A percentile compares a stretch with the other conserved stretches of the same genome.
Evolutionary conservation across 352 stramenopile genomes (phyloP).

Genomic region (Globisporangium solare): DNA sequence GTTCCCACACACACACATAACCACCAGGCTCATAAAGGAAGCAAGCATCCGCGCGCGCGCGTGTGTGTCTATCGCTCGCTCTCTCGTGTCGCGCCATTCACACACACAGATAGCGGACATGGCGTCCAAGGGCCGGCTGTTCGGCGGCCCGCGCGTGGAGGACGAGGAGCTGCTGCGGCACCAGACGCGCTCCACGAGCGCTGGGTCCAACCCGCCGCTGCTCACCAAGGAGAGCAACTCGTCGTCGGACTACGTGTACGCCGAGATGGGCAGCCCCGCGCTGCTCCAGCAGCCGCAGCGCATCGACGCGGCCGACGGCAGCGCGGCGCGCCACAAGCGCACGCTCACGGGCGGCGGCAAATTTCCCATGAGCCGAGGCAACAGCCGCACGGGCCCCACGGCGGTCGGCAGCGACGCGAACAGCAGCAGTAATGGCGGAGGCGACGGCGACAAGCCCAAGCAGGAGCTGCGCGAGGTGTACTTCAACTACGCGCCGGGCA

Average conservation of each 20-base stretch:
- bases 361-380: background rate
- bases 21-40: no score
- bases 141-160: slow-evolving; percentile 46
- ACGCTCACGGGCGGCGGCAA: slow-evolving; percentile 15
- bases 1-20: no score
- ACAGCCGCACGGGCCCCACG: background rate
- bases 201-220: slow-evolving; percentile 13
- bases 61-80: no score
- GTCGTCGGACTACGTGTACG: slow-evolving; percentile 16
- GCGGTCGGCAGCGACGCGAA: background rate
- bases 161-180: slow-evolving; percentile 39
- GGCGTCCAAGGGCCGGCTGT: slow-evolving; percentile 32
- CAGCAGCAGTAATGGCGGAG: slow-evolving; percentile 5
- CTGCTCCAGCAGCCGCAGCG: slow-evolving; percentile 15
- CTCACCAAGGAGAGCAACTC: slow-evolving; percentile 18
- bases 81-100: no score
- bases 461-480: slow-evolving; percentile 55
- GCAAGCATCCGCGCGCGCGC: no score
- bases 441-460: slow-evolving; percentile 10
- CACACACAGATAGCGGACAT: background rate
- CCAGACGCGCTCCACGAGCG: slow-evolving; percentile 22
- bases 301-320: slow-evolving; percentile 9
- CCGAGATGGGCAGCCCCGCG: slow-evolving; percentile 25
- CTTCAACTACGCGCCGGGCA: slow-evolving; percentile 65
- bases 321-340: slow-evolving; percentile 14